These are phyloP conservation scores for Diutina neorugosa DNA, from an alignment of 1,139 yeast genomes.

Conservation along the genomic window DNA sequence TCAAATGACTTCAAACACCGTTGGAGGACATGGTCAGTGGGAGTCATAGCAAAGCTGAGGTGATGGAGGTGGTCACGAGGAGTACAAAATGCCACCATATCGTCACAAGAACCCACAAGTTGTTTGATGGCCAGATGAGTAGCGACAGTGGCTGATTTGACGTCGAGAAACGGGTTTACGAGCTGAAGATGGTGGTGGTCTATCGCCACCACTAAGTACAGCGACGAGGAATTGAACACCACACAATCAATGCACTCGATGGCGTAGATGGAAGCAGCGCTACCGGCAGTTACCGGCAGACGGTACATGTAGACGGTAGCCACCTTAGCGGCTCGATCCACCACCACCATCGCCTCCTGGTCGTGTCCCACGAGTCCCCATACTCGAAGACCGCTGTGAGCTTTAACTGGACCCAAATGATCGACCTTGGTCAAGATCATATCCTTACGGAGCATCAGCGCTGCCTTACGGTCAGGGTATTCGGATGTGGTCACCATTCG, in stretches of 20 bases:
- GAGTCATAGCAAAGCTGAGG: conserved; percentile 30
- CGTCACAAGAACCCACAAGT: conserved; percentile 19
- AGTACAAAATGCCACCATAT: conserved; percentile 15
- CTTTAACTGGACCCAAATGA: conserved; percentile 21
- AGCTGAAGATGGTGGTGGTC: conserved; percentile 26
- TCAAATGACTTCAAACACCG: conserved; percentile 38
- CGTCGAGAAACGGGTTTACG: conserved; percentile 54
- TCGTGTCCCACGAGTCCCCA: conserved; percentile 34
- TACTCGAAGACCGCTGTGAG: conserved; percentile 24
- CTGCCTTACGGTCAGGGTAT: conserved; percentile 15
- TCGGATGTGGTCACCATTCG: conserved; percentile 40
- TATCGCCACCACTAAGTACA: conserved; percentile 21
- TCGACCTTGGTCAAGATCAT: conserved; percentile 54
- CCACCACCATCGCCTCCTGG: conserved; percentile 48
- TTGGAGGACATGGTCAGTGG: conserved; percentile 30
- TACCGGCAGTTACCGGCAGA: conserved; percentile 23
- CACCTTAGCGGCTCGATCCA: conserved; percentile 18
- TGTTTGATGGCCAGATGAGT: conserved; percentile 10
- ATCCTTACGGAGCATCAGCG: conserved; percentile 38
- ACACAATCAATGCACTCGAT: not conserved
- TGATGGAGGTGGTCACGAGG: conserved; percentile 14
- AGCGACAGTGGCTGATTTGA: conserved; percentile 34
- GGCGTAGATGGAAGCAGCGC: conserved; percentile 10
- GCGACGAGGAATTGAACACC: not conserved
- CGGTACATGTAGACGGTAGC: conserved; percentile 39